Percentiles rank a stretch among this genome's conserved stretches.
phyloP scores from a whole-genome alignment of 2,329 filamentous ascomycete species.

The Penicillium sp. region DNA sequence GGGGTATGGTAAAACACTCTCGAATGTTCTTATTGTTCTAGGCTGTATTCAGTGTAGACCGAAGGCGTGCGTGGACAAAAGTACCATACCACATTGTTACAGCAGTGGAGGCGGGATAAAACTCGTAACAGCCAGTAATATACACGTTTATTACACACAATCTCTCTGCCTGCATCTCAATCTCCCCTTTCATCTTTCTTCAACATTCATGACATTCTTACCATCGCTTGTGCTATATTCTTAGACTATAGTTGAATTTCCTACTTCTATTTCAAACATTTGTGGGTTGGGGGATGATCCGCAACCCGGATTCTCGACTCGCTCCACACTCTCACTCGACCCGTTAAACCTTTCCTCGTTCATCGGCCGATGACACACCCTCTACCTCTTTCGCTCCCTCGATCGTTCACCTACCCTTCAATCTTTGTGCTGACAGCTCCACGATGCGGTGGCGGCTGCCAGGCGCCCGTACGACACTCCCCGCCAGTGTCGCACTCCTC shows the following conservation, averaged over 20 bases:
- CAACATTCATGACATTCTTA: background rate
- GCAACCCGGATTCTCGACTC: conserved; percentile 22
- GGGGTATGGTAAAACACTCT: background rate
- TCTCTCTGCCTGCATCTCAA: conserved; percentile 1
- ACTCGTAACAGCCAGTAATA: conserved; percentile 5
- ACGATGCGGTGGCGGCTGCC: conserved; percentile 65
- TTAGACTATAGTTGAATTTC: background rate
- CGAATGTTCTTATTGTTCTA: conserved; percentile 2
- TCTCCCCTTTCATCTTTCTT: background rate
- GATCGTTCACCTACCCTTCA: background rate
- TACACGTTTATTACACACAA: conserved; percentile 22
- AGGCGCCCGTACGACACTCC: conserved; percentile 55
- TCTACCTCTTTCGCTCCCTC: background rate
- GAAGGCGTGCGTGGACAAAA: conserved; percentile 1
- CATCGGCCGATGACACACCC: conserved; percentile 10
- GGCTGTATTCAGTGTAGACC: background rate
- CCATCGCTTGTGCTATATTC: background rate
- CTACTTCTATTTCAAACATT: background rate
- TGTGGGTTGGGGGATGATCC: conserved; percentile 23
- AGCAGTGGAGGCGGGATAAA: background rate
- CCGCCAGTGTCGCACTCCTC: conserved; percentile 57
- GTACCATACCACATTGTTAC: background rate
- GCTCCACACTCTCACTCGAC: conserved; percentile 16
- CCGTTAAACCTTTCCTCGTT: background rate
- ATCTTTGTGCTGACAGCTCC: conserved; percentile 38